Conservation (phyloP, 2,329 filamentous ascomycete species). For the Microsporum audouinii region DNA sequence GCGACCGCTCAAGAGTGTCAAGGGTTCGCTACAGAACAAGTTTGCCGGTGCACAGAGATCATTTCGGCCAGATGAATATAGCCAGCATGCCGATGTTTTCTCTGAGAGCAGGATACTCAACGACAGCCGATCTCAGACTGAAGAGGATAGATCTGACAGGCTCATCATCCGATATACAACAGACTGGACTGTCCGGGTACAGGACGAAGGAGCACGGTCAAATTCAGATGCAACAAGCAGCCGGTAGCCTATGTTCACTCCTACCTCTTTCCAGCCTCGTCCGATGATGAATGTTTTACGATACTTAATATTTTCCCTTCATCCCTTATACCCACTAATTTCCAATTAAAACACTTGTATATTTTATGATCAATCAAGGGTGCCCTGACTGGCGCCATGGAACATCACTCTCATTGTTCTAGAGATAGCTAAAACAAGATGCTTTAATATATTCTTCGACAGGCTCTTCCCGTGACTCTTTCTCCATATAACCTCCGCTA, state of each 20-base stretch:
- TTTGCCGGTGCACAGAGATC: background rate
- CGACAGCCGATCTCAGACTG: background rate
- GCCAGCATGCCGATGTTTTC: background rate
- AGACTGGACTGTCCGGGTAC: constrained; percentile 9
- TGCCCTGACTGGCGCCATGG: background rate
- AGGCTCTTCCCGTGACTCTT: background rate
- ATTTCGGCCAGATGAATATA: background rate
- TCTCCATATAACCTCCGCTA: background rate
- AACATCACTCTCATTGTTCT: background rate
- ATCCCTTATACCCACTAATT: background rate
- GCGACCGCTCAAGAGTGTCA: background rate
- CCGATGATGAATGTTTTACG: background rate
- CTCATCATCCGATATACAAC: constrained; percentile 13
- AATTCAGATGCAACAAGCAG: background rate
- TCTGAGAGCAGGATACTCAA: background rate
- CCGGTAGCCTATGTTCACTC: background rate
- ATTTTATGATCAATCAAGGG: background rate
- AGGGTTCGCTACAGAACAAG: background rate
- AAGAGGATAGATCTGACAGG: constrained; percentile 6
- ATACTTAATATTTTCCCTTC: background rate
- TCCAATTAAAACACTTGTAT: background rate
- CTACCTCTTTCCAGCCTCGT: background rate
- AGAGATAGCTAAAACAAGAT: no score
- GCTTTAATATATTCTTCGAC: background rate
- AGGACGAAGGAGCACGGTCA: background rate